Evolutionary conservation across 2,329 filamentous ascomycete species (phyloP), one percentile per base, ranked within the genome.

Genomic region (Elsinoe ampelina): DNA sequence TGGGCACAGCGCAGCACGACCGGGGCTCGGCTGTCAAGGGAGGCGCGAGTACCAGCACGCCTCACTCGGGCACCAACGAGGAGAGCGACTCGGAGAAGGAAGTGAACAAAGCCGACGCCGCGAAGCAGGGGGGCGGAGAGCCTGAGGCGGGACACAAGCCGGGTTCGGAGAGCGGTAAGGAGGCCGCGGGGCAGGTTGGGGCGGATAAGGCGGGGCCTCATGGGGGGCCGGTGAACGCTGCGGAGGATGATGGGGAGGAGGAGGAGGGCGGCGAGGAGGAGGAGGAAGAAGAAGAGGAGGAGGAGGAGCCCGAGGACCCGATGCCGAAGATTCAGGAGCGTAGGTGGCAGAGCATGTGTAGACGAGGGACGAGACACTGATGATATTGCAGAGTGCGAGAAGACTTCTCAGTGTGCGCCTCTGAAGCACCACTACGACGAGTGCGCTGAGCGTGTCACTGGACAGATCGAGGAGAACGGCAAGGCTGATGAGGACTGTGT

Each of bases 401-500:
- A 92, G 73, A 90, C 90, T 63, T 81, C 86, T 73, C 79, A 87
- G 74, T 98, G 93, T 77, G 80, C 85, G 61, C 85, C 86, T 59
- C 82, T 83, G 70, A 98, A 97, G 84, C 92, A 97, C 81, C 93
- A 98, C 82, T 97, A 87, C 73, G 92, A 97, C 64, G 89, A 96
- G 77, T 98, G 93, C 74, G 90, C 92, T 66, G 91, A 95, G 82
- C 90, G 93, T 68, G 93, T 98, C 66, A 89, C 84, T 67, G 74
- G 80, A 70, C 72, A 79, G 66, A 83, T 89, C 68, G 82, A 86
- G 65, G 81, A 85, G 63, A 83, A 86, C 66, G 79, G 80, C 74
- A 83, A 85, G 75, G 85, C 85, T 67, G 84, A 87, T 68, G 93
- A 98, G 82, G 91, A 97, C 79, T 98, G 93, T 69, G 89, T 97